Evolutionary conservation across 768 basidiomycete genomes (phyloP).

Genomic region (Boletus coccyginus): DNA sequence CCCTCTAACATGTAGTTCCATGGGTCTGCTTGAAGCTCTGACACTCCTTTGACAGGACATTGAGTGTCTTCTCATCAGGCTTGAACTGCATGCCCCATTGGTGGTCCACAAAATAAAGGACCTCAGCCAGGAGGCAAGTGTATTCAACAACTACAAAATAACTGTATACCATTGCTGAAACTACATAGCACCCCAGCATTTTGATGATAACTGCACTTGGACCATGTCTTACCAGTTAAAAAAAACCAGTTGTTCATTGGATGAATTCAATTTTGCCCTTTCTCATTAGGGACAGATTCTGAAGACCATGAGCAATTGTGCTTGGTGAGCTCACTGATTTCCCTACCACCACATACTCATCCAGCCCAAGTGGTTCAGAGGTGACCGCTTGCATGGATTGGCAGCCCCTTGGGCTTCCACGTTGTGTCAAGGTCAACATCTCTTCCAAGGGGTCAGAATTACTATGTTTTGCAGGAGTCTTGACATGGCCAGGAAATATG

Average conservation of each 20-base stretch:
- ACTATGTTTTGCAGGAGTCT: not conserved
- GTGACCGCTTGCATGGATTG: conserved; percentile 8
- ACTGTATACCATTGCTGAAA: conserved; percentile 13
- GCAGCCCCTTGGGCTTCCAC: conserved; percentile 8
- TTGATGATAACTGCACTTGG: not conserved
- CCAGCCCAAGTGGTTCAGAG: conserved; percentile 9
- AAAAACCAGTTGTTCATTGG: not conserved
- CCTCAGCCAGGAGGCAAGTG: not conserved
- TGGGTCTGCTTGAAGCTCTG: too few relatives aligned
- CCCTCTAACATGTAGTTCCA: not conserved
- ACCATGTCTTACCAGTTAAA: conserved; percentile 6
- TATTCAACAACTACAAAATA: not conserved
- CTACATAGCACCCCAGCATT: conserved; percentile 1
- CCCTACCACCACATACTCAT: not conserved
- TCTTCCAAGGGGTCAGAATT: conserved; percentile 10
- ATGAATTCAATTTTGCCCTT: conserved; percentile 10
- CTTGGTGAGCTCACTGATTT: not conserved
- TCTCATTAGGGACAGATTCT: not conserved
- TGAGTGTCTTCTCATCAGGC: not conserved
- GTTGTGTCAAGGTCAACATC: not conserved
- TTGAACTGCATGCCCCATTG: not conserved
- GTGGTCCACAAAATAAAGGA: not conserved
- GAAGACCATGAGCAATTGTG: not conserved
- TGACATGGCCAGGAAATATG: conserved; percentile 7
- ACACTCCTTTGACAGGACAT: not conserved